Base-by-base conservation (phyloP, 2,329 filamentous ascomycete species). In the Pezicula carpinea region DNA sequence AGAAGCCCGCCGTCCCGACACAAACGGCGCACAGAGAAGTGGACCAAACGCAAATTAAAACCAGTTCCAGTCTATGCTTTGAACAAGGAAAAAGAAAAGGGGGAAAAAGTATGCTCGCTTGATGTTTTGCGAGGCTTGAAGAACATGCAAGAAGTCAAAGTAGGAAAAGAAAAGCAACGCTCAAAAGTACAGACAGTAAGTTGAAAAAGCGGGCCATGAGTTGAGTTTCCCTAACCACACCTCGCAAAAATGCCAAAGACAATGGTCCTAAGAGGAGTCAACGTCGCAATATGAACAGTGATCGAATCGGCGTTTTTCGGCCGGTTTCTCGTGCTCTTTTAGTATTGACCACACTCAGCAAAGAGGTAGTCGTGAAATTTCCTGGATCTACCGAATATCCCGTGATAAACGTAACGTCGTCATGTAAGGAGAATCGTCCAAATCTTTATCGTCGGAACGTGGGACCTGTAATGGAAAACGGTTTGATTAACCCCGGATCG, bases 401-500 rank as follows among this genome's bases (percentile, higher is more conserved):
- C 8, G 15, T 38, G 11, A 36, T 19, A 39, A 41, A 44, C 34
- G 17, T 38, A 14, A 38, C 34, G 44, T 29, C 44, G 38, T 48
- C 40, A 48, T 51, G 39, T 31, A 17, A 44, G 44, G 48, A 42
- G 43, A 42, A 49, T 52, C 32, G 42, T 49, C 45, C 38, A 36
- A 39, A 43, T 40, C 50, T 60, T 50, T 19, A 38, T 38, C n/a
- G 21, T 13, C 35, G 21, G 18, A 13, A 21, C 17, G 17, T 38
- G 17, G 11, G 11, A 38, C 21, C 35, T 18, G 35, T 38, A 21
- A 13, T 43, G 31, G 6, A 34, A 15, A 43, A 21, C 17, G 35
- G n/a, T 23, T 35, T 23, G 26, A 41, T 52, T 43, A 64, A 54
- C 63, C 61, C 48, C 59, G 59, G 44, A 66, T 66, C 50, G 64